These are phyloP conservation scores for Claviceps digitariae DNA, from an alignment of 2,329 filamentous ascomycete species.

Conservation along the genomic window DNA sequence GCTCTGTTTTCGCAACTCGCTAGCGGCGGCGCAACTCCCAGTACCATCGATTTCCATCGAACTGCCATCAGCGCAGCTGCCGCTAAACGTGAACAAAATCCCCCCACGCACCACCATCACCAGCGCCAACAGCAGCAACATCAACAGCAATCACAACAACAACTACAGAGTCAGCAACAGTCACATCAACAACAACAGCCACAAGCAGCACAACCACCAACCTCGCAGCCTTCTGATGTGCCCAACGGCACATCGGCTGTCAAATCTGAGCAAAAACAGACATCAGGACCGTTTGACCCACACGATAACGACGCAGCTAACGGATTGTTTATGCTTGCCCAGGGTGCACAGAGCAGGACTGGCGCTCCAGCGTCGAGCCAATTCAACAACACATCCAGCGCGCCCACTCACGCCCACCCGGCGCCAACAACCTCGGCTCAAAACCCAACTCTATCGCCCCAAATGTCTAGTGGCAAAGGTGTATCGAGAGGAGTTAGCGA, in stretches of 20 bases:
- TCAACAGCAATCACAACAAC: constrained; percentile 21
- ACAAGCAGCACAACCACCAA: constrained; percentile 16
- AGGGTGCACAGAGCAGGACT: constrained; percentile 53
- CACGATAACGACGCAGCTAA: constrained; percentile 95
- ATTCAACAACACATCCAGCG: constrained; percentile 32
- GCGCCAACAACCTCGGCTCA: constrained; percentile 20
- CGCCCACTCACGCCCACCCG: constrained; percentile 37
- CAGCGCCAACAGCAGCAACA: constrained; percentile 7
- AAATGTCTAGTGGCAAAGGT: constrained; percentile 36
- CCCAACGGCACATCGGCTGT: constrained; percentile 23
- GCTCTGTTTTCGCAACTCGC: constrained; percentile 68
- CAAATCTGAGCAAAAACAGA: constrained; percentile 37
- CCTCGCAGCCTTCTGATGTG: constrained; percentile 42
- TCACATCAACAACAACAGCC: constrained; percentile 12
- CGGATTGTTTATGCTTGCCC: constrained; percentile 80
- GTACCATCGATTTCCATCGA: constrained; percentile 86
- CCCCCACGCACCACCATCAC: constrained; percentile 15
- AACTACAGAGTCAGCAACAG: constrained; percentile 21
- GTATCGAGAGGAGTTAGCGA: constrained; percentile 48
- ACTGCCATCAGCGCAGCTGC: constrained; percentile 73
- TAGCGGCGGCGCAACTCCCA: constrained; percentile 73
- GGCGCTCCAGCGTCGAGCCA: constrained; percentile 36
- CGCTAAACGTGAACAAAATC: constrained; percentile 40
- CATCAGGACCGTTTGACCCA: constrained; percentile 60
- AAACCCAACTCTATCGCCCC: constrained; percentile 32